Evolutionary conservation across 768 basidiomycete species (phyloP).

Genomic region (Cystofilobasidium capitatum): DNA sequence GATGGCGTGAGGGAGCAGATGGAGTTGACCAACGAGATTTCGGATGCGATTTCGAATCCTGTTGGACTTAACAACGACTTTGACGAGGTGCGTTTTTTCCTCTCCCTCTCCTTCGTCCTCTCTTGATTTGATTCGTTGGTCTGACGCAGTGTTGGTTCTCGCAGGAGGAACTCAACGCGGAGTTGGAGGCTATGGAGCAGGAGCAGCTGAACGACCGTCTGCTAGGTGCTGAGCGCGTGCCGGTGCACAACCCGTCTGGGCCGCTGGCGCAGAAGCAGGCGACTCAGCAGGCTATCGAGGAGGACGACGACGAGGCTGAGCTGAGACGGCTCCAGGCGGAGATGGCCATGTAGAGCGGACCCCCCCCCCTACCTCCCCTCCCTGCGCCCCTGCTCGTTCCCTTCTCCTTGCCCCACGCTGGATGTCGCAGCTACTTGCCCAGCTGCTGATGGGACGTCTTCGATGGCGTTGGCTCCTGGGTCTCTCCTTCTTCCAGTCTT

Average conservation of each 20-base stretch:
- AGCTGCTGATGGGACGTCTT: no score
- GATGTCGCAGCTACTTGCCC: no score
- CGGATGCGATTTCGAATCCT: slow-evolving; percentile 72
- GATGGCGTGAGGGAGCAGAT: slow-evolving; percentile 76
- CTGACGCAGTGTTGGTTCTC: neutral
- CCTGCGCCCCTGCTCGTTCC: no score
- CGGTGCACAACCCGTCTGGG: slow-evolving; percentile 67
- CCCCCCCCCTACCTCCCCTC: no score
- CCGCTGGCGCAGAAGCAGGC: slow-evolving; percentile 40
- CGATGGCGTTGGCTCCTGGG: no score
- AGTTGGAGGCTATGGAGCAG: slow-evolving; percentile 79
- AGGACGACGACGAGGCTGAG: slow-evolving; percentile 87
- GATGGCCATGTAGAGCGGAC: slow-evolving; percentile 82
- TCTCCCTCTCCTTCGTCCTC: neutral
- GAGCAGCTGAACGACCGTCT: slow-evolving; percentile 76
- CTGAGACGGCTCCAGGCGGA: slow-evolving; percentile 79
- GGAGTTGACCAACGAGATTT: slow-evolving; percentile 84
- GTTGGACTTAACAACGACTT: slow-evolving; percentile 48
- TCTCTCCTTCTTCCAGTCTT: no score
- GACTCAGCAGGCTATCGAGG: slow-evolving; percentile 49
- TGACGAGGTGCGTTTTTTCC: slow-evolving; percentile 58
- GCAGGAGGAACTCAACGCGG: slow-evolving; percentile 66
- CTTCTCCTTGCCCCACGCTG: no score
- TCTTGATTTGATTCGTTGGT: no score
- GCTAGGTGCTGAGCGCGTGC: slow-evolving; percentile 77